phyloP scores from a whole-genome alignment of 768 basidiomycete species.

The Lactarius vividus region DNA sequence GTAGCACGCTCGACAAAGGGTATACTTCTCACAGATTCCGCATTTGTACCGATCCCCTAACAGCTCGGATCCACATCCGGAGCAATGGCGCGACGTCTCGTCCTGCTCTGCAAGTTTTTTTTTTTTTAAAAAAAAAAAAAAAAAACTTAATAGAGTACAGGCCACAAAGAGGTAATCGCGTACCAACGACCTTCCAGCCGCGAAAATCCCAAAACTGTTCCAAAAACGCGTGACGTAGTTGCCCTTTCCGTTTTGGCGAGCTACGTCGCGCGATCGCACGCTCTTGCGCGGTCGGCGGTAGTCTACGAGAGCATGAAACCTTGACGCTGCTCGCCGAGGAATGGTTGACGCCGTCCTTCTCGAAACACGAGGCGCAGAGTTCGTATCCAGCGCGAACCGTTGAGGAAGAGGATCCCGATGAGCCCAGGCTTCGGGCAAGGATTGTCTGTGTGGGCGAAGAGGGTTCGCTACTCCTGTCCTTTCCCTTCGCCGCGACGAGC shows the following conservation, averaged over 20 bases:
- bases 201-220: slow-evolving; percentile 82
- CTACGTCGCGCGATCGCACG: slow-evolving; percentile 54
- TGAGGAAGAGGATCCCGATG: slow-evolving; percentile 22
- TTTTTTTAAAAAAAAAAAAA: no score
- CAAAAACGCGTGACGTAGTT: slow-evolving; percentile 77
- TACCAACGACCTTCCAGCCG: slow-evolving; percentile 90
- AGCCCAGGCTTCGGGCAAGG: slow-evolving; percentile 11
- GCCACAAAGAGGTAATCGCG: slow-evolving; percentile 32
- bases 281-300: slow-evolving; percentile 39
- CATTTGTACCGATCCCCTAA: slow-evolving; percentile 79
- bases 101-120: slow-evolving; percentile 57
- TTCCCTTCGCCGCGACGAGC: slow-evolving; percentile 44
- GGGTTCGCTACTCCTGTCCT: slow-evolving; percentile 44
- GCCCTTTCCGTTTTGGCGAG: slow-evolving; percentile 69
- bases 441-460: slow-evolving; percentile 25
- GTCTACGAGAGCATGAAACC: slow-evolving; percentile 43
- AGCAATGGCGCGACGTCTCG: slow-evolving; percentile 66
- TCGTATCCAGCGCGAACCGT: slow-evolving; percentile 60
- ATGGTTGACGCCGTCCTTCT: slow-evolving; percentile 73
- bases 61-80: slow-evolving; percentile 68
- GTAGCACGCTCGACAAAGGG: slow-evolving; percentile 81
- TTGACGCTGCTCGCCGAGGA: slow-evolving; percentile 48
- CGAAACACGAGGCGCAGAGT: slow-evolving; percentile 79
- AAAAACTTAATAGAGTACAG: slow-evolving; percentile 7
- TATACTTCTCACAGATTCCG: slow-evolving; percentile 72